A percentile compares a stretch with the other conserved stretches of the same genome.
Evolutionary conservation across 768 basidiomycete species (phyloP).

Genomic region (Pisolithus orientalis): DNA sequence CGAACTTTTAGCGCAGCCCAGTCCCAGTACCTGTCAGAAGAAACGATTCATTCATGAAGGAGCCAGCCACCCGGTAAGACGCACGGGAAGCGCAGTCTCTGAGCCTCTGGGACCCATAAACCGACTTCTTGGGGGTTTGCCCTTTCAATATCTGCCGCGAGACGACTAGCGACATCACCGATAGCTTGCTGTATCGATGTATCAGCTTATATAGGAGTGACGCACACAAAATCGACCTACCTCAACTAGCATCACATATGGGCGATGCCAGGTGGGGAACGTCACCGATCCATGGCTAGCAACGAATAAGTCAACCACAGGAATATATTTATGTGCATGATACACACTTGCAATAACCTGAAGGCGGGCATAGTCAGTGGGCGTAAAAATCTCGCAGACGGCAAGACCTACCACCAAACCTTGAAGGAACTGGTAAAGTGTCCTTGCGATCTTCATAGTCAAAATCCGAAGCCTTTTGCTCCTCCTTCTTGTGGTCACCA

Average conservation of each 20-base stretch:
- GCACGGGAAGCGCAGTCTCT: conserved; percentile 24
- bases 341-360: conserved; percentile 25
- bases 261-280: conserved; percentile 23
- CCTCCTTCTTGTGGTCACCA: conserved; percentile 14
- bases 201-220: neutral
- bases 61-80: neutral
- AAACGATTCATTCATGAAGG: neutral
- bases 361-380: neutral
- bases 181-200: conserved; percentile 18
- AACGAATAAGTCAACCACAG: neutral
- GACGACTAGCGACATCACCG: conserved; percentile 17
- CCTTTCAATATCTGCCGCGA: conserved; percentile 21
- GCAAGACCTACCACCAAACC: conserved; percentile 19
- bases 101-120: conserved; percentile 14
- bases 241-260: conserved; percentile 23
- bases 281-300: conserved; percentile 17
- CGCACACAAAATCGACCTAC: conserved; percentile 1
- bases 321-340: too few species aligned
- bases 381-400: neutral
- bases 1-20: conserved; percentile 20
- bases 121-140: conserved; percentile 12
- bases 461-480: conserved; percentile 12
- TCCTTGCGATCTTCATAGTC: conserved; percentile 18
- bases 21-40: conserved; percentile 20
- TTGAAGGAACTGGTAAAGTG: conserved; percentile 17